Conservation (phyloP, 2,329 filamentous ascomycete genomes). For the Mycogone perniciosa region DNA sequence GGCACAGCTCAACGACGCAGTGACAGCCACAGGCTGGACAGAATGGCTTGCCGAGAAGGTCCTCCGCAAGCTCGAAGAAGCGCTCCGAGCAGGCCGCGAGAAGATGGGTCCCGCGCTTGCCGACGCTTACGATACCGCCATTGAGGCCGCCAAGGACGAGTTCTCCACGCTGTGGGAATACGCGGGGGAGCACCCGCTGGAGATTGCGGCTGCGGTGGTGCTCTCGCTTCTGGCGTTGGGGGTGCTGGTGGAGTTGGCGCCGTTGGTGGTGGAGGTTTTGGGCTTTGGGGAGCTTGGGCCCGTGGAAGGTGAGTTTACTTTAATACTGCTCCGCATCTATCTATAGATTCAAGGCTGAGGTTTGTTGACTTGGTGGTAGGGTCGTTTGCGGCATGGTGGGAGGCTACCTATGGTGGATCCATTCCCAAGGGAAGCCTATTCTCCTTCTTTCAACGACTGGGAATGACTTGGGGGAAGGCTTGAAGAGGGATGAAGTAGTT, state of each 20-base stretch:
- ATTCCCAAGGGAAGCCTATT: background rate
- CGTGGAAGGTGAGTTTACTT: background rate
- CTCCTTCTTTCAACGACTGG: background rate
- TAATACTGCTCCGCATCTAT: too few relatives aligned
- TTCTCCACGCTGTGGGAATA: background rate
- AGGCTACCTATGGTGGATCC: background rate
- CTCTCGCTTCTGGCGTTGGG: background rate
- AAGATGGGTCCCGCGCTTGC: slow-evolving; percentile 5
- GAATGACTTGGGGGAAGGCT: background rate
- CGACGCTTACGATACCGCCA: slow-evolving; percentile 1
- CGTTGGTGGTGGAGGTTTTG: background rate
- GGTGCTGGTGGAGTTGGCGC: background rate
- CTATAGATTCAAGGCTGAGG: too few relatives aligned
- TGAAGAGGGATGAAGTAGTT: background rate
- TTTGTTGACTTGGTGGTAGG: too few relatives aligned
- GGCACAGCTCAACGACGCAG: background rate
- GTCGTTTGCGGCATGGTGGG: background rate
- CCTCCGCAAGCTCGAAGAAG: slow-evolving; percentile 3
- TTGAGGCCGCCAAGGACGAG: background rate
- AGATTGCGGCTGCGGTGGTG: slow-evolving; percentile 1
- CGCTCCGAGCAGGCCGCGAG: background rate
- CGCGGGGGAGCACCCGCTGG: background rate
- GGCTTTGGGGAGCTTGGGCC: slow-evolving; percentile 1
- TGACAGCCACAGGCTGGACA: background rate
- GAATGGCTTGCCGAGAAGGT: slow-evolving; percentile 7